Evolutionary conservation across 495 filamentous ascomycete species (phyloP), one percentile per base, ranked within the genome.

Genomic region (Halenospora varia): DNA sequence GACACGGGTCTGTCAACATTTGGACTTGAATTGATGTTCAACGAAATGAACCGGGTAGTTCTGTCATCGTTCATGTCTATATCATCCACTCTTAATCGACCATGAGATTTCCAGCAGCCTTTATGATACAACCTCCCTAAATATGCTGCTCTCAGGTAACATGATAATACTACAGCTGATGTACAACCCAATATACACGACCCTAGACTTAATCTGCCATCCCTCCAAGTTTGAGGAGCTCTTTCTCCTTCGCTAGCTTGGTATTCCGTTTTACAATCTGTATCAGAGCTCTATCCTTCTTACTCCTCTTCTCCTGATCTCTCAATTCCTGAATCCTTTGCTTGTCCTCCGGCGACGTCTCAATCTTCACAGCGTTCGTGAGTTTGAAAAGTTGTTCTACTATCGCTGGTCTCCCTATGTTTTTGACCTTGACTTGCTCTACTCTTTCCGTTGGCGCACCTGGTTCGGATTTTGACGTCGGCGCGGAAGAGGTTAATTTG

Each of bases 361-460:
- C 58, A 2, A 96, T 70, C 19, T 73, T 73, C 48, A 76, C 71
- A 10, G 89, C 92, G 2, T 82, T 82, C 0, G 90, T 96, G 65
- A 85, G 71, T 19, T 75, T 70, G 56, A 92, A 65, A 24, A 98
- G 78, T 53, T 85, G 75, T 4, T 72, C 68, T 61, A 90, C 81
- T 57, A 98, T 97, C 48, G 83, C 72, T 10, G 71, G 68, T 23
- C 83, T 84, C 23, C 76, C 70, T 47, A 75, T 70, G 66, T 83
- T 65, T 66, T 84, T 87, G 77, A 90, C 81, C 52, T 87, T 76
- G 54, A 93, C 83, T 0, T 72, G 76, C 51, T 75, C 64, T 22
- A 29, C 53, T 11, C 53, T 49, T 53, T 46, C 51, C 25, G 53
- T 56, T 15, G 56, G 18, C 1, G 59, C 39, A 1, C 24, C 50